phyloP scores from a whole-genome alignment of 1,139 yeast genomes.

The Magnusiomyces fungicola region DNA sequence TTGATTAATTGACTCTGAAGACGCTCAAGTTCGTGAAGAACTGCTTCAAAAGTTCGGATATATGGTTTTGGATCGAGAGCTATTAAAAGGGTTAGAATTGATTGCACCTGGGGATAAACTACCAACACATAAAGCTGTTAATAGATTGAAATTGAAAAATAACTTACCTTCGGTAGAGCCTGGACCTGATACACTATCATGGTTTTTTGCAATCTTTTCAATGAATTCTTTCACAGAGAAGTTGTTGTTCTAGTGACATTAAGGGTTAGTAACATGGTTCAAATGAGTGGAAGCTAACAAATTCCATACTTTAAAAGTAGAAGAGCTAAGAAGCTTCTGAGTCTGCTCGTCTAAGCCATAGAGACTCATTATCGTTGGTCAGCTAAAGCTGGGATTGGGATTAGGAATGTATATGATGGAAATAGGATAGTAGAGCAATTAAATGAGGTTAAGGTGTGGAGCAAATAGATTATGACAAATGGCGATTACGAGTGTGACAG shows the following conservation, averaged over 20 bases:
- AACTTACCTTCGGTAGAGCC: constrained; percentile 47
- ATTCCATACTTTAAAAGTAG: constrained; percentile 58
- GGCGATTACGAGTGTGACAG: neutral
- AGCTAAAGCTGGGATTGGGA: no score
- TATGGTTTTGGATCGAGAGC: constrained; percentile 82
- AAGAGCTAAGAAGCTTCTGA: constrained; percentile 56
- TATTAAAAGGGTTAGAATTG: no score
- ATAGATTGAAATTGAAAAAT: no score
- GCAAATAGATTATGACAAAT: no score
- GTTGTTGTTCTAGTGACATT: constrained; percentile 36
- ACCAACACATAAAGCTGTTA: no score
- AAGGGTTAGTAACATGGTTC: neutral
- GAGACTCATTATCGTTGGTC: constrained; percentile 24
- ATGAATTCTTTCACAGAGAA: constrained; percentile 74
- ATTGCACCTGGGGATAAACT: no score
- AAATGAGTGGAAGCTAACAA: no score
- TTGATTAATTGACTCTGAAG: constrained; percentile 48
- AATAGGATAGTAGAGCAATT: no score
- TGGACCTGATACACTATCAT: constrained; percentile 33
- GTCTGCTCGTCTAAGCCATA: constrained; percentile 67
- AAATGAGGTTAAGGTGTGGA: no score
- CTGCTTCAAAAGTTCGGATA: constrained; percentile 86
- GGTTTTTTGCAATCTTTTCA: constrained; percentile 72
- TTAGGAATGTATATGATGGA: no score
- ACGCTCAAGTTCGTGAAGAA: constrained; percentile 60